phyloP scores from a whole-genome alignment of 192 early-diverging fungal species.

The Jimgerdemannia flammicorona region DNA sequence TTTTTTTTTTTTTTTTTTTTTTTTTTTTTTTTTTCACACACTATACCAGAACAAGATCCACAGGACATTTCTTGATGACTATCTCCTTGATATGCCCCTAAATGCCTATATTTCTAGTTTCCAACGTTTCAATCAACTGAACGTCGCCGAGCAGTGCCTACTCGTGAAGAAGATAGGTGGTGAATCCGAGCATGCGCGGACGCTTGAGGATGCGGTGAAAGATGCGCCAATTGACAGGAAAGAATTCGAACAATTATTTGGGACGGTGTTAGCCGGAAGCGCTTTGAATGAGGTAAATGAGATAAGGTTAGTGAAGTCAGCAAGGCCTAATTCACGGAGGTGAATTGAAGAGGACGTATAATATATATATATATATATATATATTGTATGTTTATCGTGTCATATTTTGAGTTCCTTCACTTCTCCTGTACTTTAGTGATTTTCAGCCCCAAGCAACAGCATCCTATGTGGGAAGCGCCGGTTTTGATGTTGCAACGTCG shows the following conservation, averaged over 20 bases:
- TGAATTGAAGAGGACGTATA: too few relatives aligned
- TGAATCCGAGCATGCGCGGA: not conserved
- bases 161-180: slow-evolving; percentile 29
- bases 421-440: too few relatives aligned
- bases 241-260: slow-evolving; percentile 2
- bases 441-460: too few relatives aligned
- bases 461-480: too few relatives aligned
- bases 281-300: not conserved
- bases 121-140: slow-evolving; percentile 24
- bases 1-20: not conserved
- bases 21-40: slow-evolving; percentile 3
- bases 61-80: slow-evolving; percentile 42
- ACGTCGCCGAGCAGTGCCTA: slow-evolving; percentile 39
- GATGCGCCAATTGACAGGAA: not conserved
- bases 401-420: too few relatives aligned
- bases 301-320: too few relatives aligned
- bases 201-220: not conserved
- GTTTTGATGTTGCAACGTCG: not conserved
- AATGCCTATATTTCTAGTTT: slow-evolving; percentile 20
- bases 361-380: too few relatives aligned
- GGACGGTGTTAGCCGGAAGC: slow-evolving; percentile 19
- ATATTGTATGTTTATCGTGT: too few relatives aligned
- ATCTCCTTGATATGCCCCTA: slow-evolving; percentile 34
- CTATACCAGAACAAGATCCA: slow-evolving; percentile 40
- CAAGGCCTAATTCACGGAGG: too few relatives aligned